Percentiles rank a stretch among this genome's conserved stretches.
Evolutionary conservation across 768 basidiomycete species (phyloP).

Genomic region (Hydnomerulius pinastri): DNA sequence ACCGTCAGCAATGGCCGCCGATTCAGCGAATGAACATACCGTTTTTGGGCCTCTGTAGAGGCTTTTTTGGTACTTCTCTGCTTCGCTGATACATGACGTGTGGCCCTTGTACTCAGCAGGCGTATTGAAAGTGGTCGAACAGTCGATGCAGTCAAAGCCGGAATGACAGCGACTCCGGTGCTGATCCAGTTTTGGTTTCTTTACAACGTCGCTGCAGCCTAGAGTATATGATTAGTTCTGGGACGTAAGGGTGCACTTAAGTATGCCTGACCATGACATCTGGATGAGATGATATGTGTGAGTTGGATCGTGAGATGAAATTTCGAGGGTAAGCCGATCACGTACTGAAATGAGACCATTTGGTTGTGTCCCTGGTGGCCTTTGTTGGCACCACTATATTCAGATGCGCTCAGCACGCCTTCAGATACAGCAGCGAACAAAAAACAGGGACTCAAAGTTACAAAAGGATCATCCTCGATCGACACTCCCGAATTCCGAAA

Average conservation of each 20-base stretch:
- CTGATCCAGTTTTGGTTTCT: slow-evolving; percentile 91
- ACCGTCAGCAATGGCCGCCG: background rate
- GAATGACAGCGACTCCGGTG: slow-evolving; percentile 62
- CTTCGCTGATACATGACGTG: slow-evolving; percentile 85
- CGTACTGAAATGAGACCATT: background rate
- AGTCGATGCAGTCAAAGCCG: slow-evolving; percentile 85
- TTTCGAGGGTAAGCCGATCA: too few relatives aligned
- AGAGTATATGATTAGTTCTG: slow-evolving; percentile 3
- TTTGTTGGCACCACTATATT: background rate
- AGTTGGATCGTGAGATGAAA: background rate
- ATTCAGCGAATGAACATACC: slow-evolving; percentile 13
- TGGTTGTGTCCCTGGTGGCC: background rate
- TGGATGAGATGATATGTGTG: slow-evolving; percentile 30
- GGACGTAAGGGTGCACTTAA: background rate
- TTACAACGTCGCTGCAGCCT: slow-evolving; percentile 87
- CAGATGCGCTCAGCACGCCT: too few relatives aligned
- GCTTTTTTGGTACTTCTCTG: slow-evolving; percentile 89
- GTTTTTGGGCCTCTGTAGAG: slow-evolving; percentile 80
- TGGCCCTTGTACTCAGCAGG: slow-evolving; percentile 81
- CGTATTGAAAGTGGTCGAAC: slow-evolving; percentile 77
- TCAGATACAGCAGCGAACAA: too few relatives aligned
- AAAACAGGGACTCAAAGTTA: background rate
- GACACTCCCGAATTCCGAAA: background rate
- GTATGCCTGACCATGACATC: slow-evolving; percentile 65
- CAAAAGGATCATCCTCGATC: background rate